Evolutionary conservation across 2,329 filamentous ascomycete genomes (phyloP), one percentile per base, ranked within the genome.

Genomic region (Pseudogymnoascus verrucosus): DNA sequence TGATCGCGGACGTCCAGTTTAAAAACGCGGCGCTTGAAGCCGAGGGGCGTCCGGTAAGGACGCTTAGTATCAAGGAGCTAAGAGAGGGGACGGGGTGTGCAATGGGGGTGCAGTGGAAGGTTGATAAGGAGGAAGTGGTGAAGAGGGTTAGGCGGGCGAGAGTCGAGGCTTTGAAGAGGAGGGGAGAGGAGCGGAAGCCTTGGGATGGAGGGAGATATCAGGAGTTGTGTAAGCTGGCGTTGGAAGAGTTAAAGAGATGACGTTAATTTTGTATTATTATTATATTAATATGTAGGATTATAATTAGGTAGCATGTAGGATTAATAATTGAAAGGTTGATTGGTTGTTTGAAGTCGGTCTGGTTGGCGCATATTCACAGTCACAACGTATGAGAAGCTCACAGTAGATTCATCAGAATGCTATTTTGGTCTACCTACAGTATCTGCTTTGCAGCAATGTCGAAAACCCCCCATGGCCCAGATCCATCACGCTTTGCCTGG

Each of bases 401-500:
- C 28, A 57, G 28, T 34, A 57, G 51, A 57, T 57, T 57, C 51
- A 57, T 57, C 51, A 57, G 51, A 57, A 57, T 57, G 51, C 51
- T 57, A 57, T 57, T 57, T 57, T 57, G 28, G 51, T 57, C 51
- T 57, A 57, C 51, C 51, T 57, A 57, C 51, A 57, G 51, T 57
- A 57, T 34, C 28, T 57, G 28, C 51, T 36, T 57, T 57, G 51
- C 51, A 57, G 51, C 51, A 57, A 57, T 34, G 51, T 57, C 51
- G 28, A 57, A 57, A 57, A 57, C 51, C 51, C 34, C 51, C 51
- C 51, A 57, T 57, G 51, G 51, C 28, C 7, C 28, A 57, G 51
- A 57, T 57, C 23, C 51, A 36, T 36, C 51, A 57, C 51, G 51
- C 51, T 57, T 57, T 57, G 51, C 51, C 51, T 57, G 51, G 51